A percentile compares a stretch with the other conserved stretches of the same genome.
Conservation (phyloP, 257 asterid genomes). For the Scutellaria baicalensis region DNA sequence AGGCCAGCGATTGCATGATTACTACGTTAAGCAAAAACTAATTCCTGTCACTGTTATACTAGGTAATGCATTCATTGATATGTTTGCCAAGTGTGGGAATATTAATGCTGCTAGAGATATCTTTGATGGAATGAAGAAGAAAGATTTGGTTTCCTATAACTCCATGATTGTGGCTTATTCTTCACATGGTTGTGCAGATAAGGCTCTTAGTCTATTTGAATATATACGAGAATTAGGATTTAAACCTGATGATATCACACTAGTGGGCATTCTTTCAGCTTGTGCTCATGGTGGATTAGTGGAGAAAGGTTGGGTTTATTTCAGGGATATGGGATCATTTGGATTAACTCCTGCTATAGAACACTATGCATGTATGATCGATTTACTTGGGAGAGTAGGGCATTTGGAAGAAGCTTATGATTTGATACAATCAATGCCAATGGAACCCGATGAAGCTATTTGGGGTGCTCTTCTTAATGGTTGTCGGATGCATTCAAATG, state of each 20-base stretch:
- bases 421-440: slow-evolving; percentile 47
- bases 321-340: slow-evolving; percentile 33
- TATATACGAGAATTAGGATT: slow-evolving; percentile 28
- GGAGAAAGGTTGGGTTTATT: slow-evolving; percentile 45
- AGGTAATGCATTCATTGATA: slow-evolving; percentile 58
- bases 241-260: slow-evolving; percentile 62
- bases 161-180: slow-evolving; percentile 67
- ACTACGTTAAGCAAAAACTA: slow-evolving; percentile 37
- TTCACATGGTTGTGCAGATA: slow-evolving; percentile 51
- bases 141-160: slow-evolving; percentile 67
- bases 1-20: slow-evolving; percentile 36
- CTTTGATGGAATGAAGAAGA: slow-evolving; percentile 41
- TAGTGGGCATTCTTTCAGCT: slow-evolving; percentile 67
- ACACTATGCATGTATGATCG: slow-evolving; percentile 68
- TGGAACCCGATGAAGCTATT: slow-evolving; percentile 68
- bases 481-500: slow-evolving; percentile 58
- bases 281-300: slow-evolving; percentile 78
- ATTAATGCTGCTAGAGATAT: slow-evolving; percentile 45
- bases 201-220: slow-evolving; percentile 53
- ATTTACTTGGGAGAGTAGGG: slow-evolving; percentile 73
- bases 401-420: slow-evolving; percentile 45
- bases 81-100: slow-evolving; percentile 71
- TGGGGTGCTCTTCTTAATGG: slow-evolving; percentile 84
- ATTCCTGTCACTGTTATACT: slow-evolving; percentile 35
- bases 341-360: slow-evolving; percentile 36